phyloP scores from a whole-genome alignment of 768 basidiomycete genomes.

The Lactifluus volemus region DNA sequence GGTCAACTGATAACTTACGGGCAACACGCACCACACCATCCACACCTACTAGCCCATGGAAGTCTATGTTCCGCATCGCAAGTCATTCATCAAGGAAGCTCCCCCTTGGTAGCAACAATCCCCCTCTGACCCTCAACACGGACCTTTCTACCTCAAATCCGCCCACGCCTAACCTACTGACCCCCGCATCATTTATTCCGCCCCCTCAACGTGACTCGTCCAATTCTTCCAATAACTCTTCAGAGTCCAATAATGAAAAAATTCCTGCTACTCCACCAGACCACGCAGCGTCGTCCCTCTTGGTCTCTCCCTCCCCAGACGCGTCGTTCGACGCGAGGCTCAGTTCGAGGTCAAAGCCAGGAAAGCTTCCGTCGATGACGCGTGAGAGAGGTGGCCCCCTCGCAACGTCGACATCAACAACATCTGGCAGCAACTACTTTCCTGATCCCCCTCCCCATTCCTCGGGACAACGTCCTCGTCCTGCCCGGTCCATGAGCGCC shows the following conservation, averaged over 20 bases:
- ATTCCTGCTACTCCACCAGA: conserved; percentile 18
- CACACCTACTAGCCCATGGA: conserved; percentile 40
- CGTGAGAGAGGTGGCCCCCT: conserved; percentile 29
- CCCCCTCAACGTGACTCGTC: conserved; percentile 61
- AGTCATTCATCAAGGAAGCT: conserved; percentile 57
- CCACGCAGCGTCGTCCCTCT: conserved; percentile 19
- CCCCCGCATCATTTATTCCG: conserved; percentile 46
- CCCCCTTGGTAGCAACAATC: conserved; percentile 26
- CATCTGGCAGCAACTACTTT: conserved; percentile 45
- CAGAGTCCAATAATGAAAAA: conserved; percentile 48
- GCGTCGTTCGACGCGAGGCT: conserved; percentile 14
- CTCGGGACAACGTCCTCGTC: conserved; percentile 37
- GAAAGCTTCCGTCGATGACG: conserved; percentile 26
- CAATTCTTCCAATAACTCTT: conserved; percentile 72
- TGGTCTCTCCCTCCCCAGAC: conserved; percentile 20
- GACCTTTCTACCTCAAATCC: conserved; percentile 29
- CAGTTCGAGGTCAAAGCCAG: conserved; percentile 25
- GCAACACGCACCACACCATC: conserved; percentile 12
- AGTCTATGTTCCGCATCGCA: conserved; percentile 63
- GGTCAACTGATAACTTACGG: conserved; percentile 19
- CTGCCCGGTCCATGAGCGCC: conserved; percentile 60
- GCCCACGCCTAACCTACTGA: conserved; percentile 41
- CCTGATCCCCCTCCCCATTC: conserved; percentile 26
- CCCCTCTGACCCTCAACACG: conserved; percentile 50
- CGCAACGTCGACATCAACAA: conserved; percentile 32